phyloP scores from a whole-genome alignment of 1,139 yeast genomes.

The Nadsonia starkeyi-henricii region DNA sequence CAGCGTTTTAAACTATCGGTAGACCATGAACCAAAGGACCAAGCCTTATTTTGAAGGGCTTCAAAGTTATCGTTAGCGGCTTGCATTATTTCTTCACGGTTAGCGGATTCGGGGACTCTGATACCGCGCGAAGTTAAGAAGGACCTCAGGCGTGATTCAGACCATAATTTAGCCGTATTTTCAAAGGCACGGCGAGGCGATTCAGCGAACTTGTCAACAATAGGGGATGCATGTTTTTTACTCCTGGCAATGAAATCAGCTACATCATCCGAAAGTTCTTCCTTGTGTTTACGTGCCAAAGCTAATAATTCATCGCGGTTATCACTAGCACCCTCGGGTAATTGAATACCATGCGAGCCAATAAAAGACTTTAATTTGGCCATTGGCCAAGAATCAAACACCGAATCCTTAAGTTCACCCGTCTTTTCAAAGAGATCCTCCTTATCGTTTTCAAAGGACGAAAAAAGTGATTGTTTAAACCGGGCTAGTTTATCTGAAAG shows the following conservation, averaged over 20 bases:
- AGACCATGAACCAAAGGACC: slow-evolving; percentile 35
- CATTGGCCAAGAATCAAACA: slow-evolving; percentile 35
- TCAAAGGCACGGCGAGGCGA: slow-evolving; percentile 14
- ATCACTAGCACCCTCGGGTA: slow-evolving; percentile 21
- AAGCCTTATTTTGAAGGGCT: slow-evolving; percentile 22
- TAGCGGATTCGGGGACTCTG: slow-evolving; percentile 31
- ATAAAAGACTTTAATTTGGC: slow-evolving; percentile 36
- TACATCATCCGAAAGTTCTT: slow-evolving; percentile 14
- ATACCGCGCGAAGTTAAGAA: slow-evolving; percentile 41
- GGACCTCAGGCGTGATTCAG: slow-evolving; percentile 30
- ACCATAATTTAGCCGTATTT: slow-evolving; percentile 20
- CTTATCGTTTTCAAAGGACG: slow-evolving; percentile 32
- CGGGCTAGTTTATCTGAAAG: slow-evolving; percentile 13
- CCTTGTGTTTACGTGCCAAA: slow-evolving; percentile 27
- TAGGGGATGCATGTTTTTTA: slow-evolving; percentile 11
- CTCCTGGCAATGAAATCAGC: slow-evolving; percentile 6
- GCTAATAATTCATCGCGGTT: slow-evolving; percentile 26
- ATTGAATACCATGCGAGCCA: slow-evolving; percentile 29
- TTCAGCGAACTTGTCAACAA: slow-evolving; percentile 14
- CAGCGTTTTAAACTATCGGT: slow-evolving; percentile 28
- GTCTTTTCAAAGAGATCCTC: slow-evolving; percentile 29
- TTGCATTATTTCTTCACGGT: slow-evolving; percentile 34
- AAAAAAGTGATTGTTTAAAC: slow-evolving; percentile 31
- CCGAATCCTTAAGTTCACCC: slow-evolving; percentile 31
- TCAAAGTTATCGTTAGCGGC: slow-evolving; percentile 25